Evolutionary conservation across 2,329 filamentous ascomycete genomes (phyloP).

Genomic region (Claviceps fusiformis): DNA sequence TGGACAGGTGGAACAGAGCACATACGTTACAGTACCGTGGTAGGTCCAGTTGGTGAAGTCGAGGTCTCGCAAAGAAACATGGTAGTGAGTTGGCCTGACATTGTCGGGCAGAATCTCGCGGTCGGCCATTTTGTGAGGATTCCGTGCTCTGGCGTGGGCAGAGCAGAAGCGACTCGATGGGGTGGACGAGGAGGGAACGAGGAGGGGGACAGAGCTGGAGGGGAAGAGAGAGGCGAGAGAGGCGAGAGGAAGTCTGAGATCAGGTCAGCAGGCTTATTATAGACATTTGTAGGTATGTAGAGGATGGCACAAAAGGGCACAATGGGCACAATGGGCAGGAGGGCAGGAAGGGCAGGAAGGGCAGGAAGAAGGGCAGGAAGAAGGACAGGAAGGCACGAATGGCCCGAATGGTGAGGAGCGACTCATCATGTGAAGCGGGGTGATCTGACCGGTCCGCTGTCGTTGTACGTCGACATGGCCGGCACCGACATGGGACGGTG

Average conservation of each 20-base stretch:
- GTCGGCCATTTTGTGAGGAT: slow-evolving; percentile 35
- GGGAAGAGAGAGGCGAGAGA: not conserved
- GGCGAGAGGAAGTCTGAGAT: no score
- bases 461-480: no score
- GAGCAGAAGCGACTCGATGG: slow-evolving; percentile 18
- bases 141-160: slow-evolving; percentile 21
- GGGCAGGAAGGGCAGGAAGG: no score
- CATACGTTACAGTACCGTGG: slow-evolving; percentile 60
- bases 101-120: slow-evolving; percentile 47
- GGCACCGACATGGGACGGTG: not conserved
- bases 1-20: not conserved
- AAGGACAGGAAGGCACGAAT: no score
- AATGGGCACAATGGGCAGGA: no score
- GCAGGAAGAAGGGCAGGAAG: no score
- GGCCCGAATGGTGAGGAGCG: not conserved
- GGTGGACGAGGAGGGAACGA: slow-evolving; percentile 10
- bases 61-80: slow-evolving; percentile 66
- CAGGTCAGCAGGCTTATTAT: not conserved
- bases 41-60: slow-evolving; percentile 66
- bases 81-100: slow-evolving; percentile 77
- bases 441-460: no score
- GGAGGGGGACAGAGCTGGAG: slow-evolving; percentile 6
- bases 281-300: no score
- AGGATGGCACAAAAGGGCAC: no score
- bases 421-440: not conserved